Percentiles rank a stretch among this genome's conserved stretches.
phyloP scores from a whole-genome alignment of 306 rosid genomes.

The Cucumis cinereus region DNA sequence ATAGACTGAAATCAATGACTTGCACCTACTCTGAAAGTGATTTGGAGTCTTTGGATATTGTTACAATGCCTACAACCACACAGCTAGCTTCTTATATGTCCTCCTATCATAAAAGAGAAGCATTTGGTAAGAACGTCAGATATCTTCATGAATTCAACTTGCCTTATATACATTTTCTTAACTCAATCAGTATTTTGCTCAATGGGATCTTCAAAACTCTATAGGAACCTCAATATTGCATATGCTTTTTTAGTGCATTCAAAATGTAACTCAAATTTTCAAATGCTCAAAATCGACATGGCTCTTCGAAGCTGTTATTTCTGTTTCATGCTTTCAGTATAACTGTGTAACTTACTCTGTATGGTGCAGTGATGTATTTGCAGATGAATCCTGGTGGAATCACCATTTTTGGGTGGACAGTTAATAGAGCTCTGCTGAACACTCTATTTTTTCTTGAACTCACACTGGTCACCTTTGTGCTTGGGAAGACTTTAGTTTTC shows the following conservation, averaged over 20 bases:
- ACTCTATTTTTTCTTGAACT: conserved; percentile 33
- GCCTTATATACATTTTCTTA: neutral
- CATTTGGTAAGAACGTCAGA: conserved; percentile 24
- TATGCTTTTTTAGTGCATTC: neutral
- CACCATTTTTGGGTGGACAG: conserved; percentile 32
- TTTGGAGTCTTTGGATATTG: conserved; percentile 21
- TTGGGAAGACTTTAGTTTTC: conserved; percentile 33
- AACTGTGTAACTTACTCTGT: neutral
- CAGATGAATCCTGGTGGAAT: conserved; percentile 24
- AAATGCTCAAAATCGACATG: neutral
- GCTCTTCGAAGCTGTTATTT: neutral
- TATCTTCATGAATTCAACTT: neutral
- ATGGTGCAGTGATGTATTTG: conserved; percentile 28
- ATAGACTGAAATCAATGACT: neutral
- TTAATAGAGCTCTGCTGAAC: conserved; percentile 23
- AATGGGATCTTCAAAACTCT: neutral
- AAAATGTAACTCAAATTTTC: neutral
- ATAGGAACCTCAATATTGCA: neutral
- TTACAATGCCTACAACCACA: conserved; percentile 21
- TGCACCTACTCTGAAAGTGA: conserved; percentile 27
- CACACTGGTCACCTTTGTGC: conserved; percentile 29
- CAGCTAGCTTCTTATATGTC: conserved; percentile 28
- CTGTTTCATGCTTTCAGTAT: neutral
- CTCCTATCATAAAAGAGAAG: conserved; percentile 26
- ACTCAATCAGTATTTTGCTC: neutral